Base-by-base conservation (phyloP, 345 rosid genomes). In the Murraya koenigii region DNA sequence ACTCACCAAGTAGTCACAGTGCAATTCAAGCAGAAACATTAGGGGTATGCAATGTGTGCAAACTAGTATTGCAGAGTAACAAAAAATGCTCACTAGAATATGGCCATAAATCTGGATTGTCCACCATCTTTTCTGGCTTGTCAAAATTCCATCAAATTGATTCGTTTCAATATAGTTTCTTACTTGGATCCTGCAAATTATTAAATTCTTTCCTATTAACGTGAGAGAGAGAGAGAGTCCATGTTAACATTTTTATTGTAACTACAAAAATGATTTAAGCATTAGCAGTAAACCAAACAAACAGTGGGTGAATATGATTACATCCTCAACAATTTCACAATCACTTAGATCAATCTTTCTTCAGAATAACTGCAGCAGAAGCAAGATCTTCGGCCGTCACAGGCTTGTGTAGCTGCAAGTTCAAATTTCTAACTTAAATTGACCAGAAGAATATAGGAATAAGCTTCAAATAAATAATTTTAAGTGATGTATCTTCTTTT, bases 341-440 rank as follows among this genome's bases (percentile, higher is more conserved):
- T n/a, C 74, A 76, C 62, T 61, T 66, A 15, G 59, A 44, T 77
- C 66, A 66, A 35, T 65, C 76, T 15, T 81, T 79, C 78, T 73
- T 64, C 77, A 65, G 47, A 74, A 54, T 54, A 75, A 74, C 60
- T n/a, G 89, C 62, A 33, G 84, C 81, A 28, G 84, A 77, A 80
- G 76, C 88, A 79, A 89, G 82, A 83, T 91, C 93, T 83, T 88
- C 95, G 20, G 78, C 82, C 55, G 85, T 85, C 52, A 86, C 93
- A 33, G 95, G 91, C 85, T 86, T 91, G 84, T 89, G 95, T 41
- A 90, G 87, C 97, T 93, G 88, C 85, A 82, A 19, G 35, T 28
- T 54, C 75, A 84, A 69, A 74, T 70, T 38, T 74, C 56, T 58
- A 22, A 10, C 28, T n/a, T 58, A 26, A 77, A 67, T 32, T 66